These are phyloP conservation scores for Annona squamosa DNA, from an alignment of 164 flowering plant genomes.

Conservation along the genomic window DNA sequence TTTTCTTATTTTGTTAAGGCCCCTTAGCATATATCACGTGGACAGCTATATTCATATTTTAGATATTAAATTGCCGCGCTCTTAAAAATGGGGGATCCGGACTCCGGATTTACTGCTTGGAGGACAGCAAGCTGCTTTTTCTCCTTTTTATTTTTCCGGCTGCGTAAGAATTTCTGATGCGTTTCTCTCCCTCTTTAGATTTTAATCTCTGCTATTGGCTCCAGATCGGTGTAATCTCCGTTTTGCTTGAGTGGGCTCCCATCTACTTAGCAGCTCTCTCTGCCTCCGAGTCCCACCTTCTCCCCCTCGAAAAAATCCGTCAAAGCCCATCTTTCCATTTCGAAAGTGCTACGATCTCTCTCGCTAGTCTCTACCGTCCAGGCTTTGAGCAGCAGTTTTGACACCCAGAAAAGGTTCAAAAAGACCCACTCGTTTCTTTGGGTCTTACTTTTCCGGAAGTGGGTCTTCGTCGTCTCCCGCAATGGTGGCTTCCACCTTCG, in stretches of 20 bases:
- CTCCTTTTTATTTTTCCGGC: not conserved
- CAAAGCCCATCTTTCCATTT: not conserved
- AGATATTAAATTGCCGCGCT: too few relatives aligned
- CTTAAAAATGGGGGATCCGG: not conserved
- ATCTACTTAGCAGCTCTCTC: not conserved
- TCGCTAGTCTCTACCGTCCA: not conserved
- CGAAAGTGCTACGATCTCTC: not conserved
- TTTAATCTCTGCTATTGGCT: not conserved
- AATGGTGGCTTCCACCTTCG: constrained; percentile 19
- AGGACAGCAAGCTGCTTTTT: not conserved
- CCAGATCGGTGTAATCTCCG: not conserved
- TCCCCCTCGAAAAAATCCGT: not conserved
- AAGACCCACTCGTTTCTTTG: not conserved
- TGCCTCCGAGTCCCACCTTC: not conserved
- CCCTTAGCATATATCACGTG: too few relatives aligned
- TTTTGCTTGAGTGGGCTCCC: not conserved
- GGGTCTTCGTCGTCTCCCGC: constrained; percentile 1
- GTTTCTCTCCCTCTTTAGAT: not conserved
- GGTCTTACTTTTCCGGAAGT: constrained; percentile 9
- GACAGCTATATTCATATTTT: too few relatives aligned
- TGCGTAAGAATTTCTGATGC: not conserved
- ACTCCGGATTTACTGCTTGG: not conserved
- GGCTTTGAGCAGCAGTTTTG: not conserved
- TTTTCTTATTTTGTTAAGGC: too few relatives aligned
- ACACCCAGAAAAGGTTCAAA: not conserved